Evolutionary conservation across 1,284 basidiomycete species (phyloP).

Genomic region (Pseudozyma sp.): DNA sequence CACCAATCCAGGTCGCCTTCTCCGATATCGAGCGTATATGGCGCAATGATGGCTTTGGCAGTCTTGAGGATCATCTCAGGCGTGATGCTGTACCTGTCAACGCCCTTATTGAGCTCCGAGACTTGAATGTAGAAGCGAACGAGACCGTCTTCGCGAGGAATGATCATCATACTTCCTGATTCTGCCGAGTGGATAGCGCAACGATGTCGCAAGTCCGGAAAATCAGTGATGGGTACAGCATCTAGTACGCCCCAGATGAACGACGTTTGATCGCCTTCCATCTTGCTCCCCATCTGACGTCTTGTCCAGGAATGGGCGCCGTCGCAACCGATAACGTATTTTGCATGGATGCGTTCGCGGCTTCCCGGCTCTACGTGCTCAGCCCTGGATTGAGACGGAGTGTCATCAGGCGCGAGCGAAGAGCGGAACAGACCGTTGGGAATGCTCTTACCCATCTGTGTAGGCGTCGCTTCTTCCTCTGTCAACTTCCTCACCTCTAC

Average conservation of each 20-base stretch:
- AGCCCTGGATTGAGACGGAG: conserved; percentile 1
- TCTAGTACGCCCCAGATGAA: conserved; percentile 67
- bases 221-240: conserved; percentile 25
- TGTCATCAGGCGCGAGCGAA: conserved; percentile 29
- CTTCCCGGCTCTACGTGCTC: conserved; percentile 11
- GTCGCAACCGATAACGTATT: conserved; percentile 45
- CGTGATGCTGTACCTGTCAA: conserved; percentile 76
- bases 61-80: conserved; percentile 76
- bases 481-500: conserved; percentile 31
- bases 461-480: conserved; percentile 27
- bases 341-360: conserved; percentile 39
- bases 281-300: conserved; percentile 46
- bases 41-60: conserved; percentile 77
- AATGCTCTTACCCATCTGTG: conserved; percentile 36
- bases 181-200: conserved; percentile 76
- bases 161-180: conserved; percentile 75
- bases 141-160: conserved; percentile 77
- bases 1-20: conserved; percentile 78
- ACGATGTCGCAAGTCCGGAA: conserved; percentile 80
- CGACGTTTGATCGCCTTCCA: conserved; percentile 69
- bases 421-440: conserved; percentile 39
- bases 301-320: conserved; percentile 43
- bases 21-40: conserved; percentile 76
- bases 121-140: conserved; percentile 81
- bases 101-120: conserved; percentile 74